phyloP scores from a whole-genome alignment of 2,329 filamentous ascomycete genomes.

The Pseudogymnoascus sp. region DNA sequence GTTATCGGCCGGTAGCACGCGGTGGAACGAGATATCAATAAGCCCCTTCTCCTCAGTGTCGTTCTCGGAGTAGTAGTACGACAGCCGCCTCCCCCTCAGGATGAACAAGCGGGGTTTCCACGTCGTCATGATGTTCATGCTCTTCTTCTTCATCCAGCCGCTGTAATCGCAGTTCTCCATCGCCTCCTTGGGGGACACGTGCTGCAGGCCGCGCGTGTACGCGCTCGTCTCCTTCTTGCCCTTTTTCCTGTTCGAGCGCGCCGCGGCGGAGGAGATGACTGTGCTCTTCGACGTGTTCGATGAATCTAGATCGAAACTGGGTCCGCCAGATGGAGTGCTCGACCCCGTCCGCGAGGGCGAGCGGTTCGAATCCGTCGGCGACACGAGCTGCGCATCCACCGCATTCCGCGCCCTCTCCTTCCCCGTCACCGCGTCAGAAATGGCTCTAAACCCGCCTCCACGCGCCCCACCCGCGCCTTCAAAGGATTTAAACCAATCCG shows the following conservation, averaged over 20 bases:
- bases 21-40: conserved; percentile 95
- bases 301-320: conserved; percentile 73
- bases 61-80: conserved; percentile 92
- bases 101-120: conserved; percentile 98
- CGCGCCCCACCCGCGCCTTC: conserved; percentile 42
- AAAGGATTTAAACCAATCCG: conserved; percentile 47
- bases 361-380: not conserved
- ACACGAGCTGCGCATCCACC: conserved; percentile 34
- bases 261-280: conserved; percentile 37
- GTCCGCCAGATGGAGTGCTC: conserved; percentile 53
- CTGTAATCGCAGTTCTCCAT: conserved; percentile 84
- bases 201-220: conserved; percentile 77
- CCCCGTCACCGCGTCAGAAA: conserved; percentile 65
- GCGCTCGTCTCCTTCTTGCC: conserved; percentile 93
- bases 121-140: conserved; percentile 88
- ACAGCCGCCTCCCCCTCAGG: conserved; percentile 78
- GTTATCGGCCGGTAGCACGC: conserved; percentile 88
- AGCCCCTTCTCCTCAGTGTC: conserved; percentile 90
- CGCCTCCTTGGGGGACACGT: conserved; percentile 72
- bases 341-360: conserved; percentile 73
- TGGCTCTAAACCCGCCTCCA: conserved; percentile 67
- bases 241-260: conserved; percentile 51
- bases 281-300: conserved; percentile 52
- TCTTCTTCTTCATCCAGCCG: conserved; percentile 99
- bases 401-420: conserved; percentile 44